phyloP scores from a whole-genome alignment of 1,284 basidiomycete species.

The Cystobasidium slooffiae region DNA sequence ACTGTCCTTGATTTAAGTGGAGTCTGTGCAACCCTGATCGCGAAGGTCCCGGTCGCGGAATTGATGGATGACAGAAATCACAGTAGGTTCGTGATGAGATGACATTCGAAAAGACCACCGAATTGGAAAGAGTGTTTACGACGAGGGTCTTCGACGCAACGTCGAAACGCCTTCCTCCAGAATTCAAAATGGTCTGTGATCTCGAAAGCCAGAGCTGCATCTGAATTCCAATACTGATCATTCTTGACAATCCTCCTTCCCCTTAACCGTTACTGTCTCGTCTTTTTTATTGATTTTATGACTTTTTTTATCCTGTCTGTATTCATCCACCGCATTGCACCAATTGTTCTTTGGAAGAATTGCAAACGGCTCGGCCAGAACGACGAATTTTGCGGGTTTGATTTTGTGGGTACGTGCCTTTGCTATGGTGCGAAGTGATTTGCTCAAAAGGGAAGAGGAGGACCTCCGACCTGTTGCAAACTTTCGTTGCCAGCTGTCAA shows the following conservation, averaged over 20 bases:
- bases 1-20: background rate
- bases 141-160: background rate
- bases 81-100: background rate
- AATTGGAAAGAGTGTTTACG: constrained; percentile 7
- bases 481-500: too few relatives aligned
- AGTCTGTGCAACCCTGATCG: constrained; percentile 39
- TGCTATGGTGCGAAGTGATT: constrained; percentile 1
- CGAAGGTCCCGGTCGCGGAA: constrained; percentile 7
- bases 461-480: too few relatives aligned
- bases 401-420: constrained; percentile 23
- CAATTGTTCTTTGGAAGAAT: constrained; percentile 3
- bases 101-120: background rate
- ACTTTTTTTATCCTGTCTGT: constrained; percentile 34
- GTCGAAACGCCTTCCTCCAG: constrained; percentile 5
- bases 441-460: background rate
- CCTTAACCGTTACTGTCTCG: constrained; percentile 10
- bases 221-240: background rate
- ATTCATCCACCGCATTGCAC: constrained; percentile 33
- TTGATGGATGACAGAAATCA: background rate
- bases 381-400: constrained; percentile 5
- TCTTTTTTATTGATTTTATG: constrained; percentile 14
- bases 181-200: background rate
- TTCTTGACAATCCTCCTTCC: background rate
- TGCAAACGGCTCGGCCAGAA: constrained; percentile 33
- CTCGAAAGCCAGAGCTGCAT: background rate